Conservation (phyloP, 208 protist genomes). For the Leishmania tropica region DNA sequence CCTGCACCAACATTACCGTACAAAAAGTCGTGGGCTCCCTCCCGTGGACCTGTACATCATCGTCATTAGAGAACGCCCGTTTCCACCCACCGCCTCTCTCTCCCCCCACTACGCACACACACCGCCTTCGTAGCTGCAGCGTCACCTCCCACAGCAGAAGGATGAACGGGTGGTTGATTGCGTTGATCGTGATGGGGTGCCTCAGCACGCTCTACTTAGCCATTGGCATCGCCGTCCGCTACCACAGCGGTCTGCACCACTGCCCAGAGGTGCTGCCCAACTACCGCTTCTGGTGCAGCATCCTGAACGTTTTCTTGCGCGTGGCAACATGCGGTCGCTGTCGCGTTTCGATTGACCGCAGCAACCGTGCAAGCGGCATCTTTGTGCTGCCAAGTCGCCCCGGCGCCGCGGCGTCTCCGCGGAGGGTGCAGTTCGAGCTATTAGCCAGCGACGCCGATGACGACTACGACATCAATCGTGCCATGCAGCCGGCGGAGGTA, state of each 20-base stretch:
- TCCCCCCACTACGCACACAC: background rate
- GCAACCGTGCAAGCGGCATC: conserved; percentile 7
- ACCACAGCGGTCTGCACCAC: conserved; percentile 64
- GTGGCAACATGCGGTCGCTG: conserved; percentile 54
- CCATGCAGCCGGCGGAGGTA: conserved; percentile 52
- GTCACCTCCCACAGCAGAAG: background rate
- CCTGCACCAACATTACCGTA: background rate
- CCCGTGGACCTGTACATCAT: background rate
- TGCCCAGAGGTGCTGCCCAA: conserved; percentile 82
- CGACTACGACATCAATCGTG: conserved; percentile 33
- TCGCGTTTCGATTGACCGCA: conserved; percentile 7
- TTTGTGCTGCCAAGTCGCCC: conserved; percentile 37
- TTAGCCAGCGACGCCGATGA: conserved; percentile 57
- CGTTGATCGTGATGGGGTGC: conserved; percentile 34
- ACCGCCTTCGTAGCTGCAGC: background rate
- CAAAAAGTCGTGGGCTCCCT: background rate
- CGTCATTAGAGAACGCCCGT: background rate
- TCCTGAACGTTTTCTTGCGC: conserved; percentile 31
- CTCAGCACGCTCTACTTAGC: conserved; percentile 61
- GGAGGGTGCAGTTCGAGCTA: conserved; percentile 54
- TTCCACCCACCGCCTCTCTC: background rate
- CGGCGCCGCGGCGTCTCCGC: conserved; percentile 13
- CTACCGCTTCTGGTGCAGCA: conserved; percentile 68
- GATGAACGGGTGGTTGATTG: conserved; percentile 34
- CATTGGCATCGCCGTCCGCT: conserved; percentile 72